These are phyloP conservation scores for Kuraishia hungarica DNA, from an alignment of 805 yeast species.

Conservation along the genomic window DNA sequence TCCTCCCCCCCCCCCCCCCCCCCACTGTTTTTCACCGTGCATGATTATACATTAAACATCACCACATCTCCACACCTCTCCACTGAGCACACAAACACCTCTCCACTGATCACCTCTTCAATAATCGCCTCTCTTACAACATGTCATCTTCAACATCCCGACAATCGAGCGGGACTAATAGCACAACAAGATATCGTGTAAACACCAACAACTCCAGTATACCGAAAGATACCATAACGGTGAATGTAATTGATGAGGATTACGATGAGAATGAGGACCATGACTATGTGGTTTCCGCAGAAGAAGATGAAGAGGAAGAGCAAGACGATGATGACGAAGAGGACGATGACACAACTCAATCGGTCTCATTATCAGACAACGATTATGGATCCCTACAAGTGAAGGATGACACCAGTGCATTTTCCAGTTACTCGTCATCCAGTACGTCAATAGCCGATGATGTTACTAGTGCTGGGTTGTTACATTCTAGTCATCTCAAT, in stretches of 20 bases:
- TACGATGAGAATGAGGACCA: conserved; percentile 1
- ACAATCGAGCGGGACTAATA: background rate
- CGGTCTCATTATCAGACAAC: background rate
- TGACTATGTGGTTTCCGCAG: conserved; percentile 9
- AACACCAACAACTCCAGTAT: background rate
- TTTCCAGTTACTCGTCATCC: conserved; percentile 1
- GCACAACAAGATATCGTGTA: background rate
- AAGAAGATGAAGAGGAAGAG: conserved; percentile 17
- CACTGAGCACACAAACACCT: too few species aligned
- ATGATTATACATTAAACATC: too few species aligned
- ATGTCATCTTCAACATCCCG: background rate
- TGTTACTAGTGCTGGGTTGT: background rate
- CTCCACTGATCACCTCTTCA: too few species aligned
- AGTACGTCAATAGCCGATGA: background rate
- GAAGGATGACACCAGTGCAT: background rate
- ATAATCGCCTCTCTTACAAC: too few species aligned
- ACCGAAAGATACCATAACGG: background rate
- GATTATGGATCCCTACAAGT: background rate
- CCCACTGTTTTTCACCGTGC: too few species aligned
- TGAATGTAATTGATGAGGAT: background rate
- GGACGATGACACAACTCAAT: background rate
- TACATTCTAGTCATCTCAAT: background rate
- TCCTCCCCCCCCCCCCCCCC: too few species aligned
- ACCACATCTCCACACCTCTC: too few species aligned
- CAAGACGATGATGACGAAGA: conserved; percentile 8